Evolutionary conservation across 2,329 filamentous ascomycete genomes (phyloP), one percentile per base, ranked within the genome.

Genomic region (Bipolaris zeicola): DNA sequence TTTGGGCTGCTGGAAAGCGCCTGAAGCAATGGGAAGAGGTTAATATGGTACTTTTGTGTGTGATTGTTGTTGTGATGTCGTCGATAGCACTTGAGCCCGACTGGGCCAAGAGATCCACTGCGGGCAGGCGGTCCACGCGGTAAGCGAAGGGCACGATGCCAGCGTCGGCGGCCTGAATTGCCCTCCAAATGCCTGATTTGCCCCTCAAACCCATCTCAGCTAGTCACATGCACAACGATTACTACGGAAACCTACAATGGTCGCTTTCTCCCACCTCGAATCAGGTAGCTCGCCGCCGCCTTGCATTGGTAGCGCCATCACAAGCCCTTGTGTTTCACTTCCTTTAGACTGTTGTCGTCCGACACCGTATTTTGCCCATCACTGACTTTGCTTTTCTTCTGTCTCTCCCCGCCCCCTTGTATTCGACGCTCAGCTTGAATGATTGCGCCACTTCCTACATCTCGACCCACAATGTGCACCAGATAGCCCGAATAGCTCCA

Each of bases 1-100:
- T 39, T 64, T 42, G 47, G 62, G 60, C 57, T 58, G 67, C 70
- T 66, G 56, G 51, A 55, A 49, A 60, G 66, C 64, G 58, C 50
- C 58, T 48, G 48, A 39, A 48, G 53, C 24, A 70, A 68, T 65
- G 61, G 65, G 59, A 62, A 63, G 61, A 62, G 46, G 55, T 58
- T 42, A 45, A 58, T 56, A 64, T 61, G 52, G 55, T 57, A 46
- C 44, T 10, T 1, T 4, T n/a, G 20, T 44, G 33, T 36, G 55
- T 31, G 28, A 20, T 43, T 8, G 44, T 41, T 36, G 52, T 46
- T 57, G 64, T 68, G 65, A 64, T 69, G 68, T 66, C 26, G 60
- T 63, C 37, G 53, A 49, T 49, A 53, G 45, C 16, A 36, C 53
- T 33, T 54, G 58, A 38, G 41, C 42, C 42, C 22, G 50, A 55